These are phyloP conservation scores for Massarina eburnea DNA, from an alignment of 2,329 filamentous ascomycete species.

Conservation along the genomic window DNA sequence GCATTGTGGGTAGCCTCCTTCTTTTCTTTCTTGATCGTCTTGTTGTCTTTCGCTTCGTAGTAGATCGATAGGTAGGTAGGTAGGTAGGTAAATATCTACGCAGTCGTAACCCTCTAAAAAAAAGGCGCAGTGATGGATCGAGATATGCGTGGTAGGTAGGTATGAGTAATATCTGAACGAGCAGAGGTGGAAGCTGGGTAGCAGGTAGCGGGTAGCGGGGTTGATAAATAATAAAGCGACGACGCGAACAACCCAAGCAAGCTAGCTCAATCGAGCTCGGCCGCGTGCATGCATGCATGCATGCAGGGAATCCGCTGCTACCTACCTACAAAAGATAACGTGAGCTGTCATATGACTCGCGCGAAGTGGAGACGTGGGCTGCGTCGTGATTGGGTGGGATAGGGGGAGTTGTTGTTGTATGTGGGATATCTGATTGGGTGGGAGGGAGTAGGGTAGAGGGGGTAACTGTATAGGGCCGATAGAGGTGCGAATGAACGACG, in stretches of 20 bases:
- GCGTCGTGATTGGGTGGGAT: slow-evolving; percentile 23
- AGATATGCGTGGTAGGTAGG: neutral
- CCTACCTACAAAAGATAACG: slow-evolving; percentile 19
- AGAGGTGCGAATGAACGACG: too few relatives aligned
- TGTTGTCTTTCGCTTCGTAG: neutral
- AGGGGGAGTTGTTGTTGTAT: too few relatives aligned
- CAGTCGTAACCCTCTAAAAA: too few relatives aligned
- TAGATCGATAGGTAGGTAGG: neutral
- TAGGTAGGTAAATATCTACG: too few relatives aligned
- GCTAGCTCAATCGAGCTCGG: too few relatives aligned
- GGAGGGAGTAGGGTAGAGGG: too few relatives aligned
- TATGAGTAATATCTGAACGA: slow-evolving; percentile 3
- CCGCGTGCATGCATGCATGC: too few relatives aligned
- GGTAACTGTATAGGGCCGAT: too few relatives aligned
- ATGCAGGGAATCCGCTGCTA: slow-evolving; percentile 9
- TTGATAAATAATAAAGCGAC: slow-evolving; percentile 32
- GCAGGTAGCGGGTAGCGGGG: slow-evolving; percentile 39
- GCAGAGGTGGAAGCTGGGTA: slow-evolving; percentile 5
- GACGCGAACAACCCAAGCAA: too few relatives aligned
- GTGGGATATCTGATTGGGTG: too few relatives aligned
- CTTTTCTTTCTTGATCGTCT: neutral
- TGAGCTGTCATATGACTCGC: slow-evolving; percentile 34
- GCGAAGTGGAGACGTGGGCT: slow-evolving; percentile 21
- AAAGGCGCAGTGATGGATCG: neutral
- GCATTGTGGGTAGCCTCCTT: slow-evolving; percentile 22